phyloP scores from a whole-genome alignment of 2,329 filamentous ascomycete species.

The Penicillium polonicum region DNA sequence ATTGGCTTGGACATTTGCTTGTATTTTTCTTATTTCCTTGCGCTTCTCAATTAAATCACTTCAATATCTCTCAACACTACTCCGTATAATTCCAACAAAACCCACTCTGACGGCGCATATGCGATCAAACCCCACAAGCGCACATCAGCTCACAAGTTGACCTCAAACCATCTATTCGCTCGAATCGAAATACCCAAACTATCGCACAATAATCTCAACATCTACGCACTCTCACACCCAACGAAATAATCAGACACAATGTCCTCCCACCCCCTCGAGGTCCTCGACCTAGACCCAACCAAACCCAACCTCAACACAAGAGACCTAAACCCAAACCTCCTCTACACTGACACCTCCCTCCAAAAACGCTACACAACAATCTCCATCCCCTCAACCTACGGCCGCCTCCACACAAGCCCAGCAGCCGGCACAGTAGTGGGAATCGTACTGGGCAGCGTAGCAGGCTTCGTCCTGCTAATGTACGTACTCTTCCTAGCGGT shows the following conservation, averaged over 20 bases:
- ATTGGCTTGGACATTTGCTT: background rate
- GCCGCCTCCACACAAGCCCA: slow-evolving; percentile 53
- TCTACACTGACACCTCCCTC: slow-evolving; percentile 9
- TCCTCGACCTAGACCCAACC: slow-evolving; percentile 1
- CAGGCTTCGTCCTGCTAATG: slow-evolving; percentile 55
- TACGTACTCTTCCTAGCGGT: slow-evolving; percentile 54
- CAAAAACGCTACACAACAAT: slow-evolving; percentile 34
- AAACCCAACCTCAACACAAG: background rate
- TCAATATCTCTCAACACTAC: background rate
- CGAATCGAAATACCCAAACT: background rate
- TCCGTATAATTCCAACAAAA: background rate
- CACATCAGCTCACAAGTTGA: background rate
- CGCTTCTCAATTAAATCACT: background rate
- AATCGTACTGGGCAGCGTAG: slow-evolving; percentile 52
- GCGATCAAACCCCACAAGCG: background rate
- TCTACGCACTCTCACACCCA: background rate
- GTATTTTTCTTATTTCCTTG: background rate
- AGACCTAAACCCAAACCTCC: slow-evolving; percentile 8
- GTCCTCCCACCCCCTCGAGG: background rate
- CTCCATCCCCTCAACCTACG: slow-evolving; percentile 63
- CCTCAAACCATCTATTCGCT: background rate
- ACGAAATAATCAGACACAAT: background rate
- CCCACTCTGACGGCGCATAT: background rate
- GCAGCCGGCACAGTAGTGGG: slow-evolving; percentile 59
- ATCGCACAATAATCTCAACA: background rate